Base-by-base conservation (phyloP, 805 yeast species). In the Metschnikowia borealis region DNA sequence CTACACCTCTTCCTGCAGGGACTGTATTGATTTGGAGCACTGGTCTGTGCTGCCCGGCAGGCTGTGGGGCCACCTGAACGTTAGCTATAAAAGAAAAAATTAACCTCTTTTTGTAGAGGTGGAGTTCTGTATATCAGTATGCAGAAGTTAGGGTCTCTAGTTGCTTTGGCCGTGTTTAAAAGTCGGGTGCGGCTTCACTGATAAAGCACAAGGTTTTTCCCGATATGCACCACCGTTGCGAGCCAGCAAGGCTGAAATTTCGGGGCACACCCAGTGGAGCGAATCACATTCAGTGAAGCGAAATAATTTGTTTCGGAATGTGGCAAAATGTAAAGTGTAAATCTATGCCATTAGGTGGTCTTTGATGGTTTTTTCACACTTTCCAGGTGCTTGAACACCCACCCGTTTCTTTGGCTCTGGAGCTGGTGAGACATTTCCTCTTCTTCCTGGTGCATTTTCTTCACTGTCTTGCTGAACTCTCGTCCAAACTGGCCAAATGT, bases 401-500 rank as follows among this genome's bases (percentile, higher is more conserved):
- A 73, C 26, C 58, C 64, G 39, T 44, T 62, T 51, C 47, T 58
- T 36, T 60, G 64, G 49, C 40, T 51, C 46, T 54, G 59, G 39
- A 54, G 38, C 23, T 35, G 23, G 13, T 45, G 46, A 14, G 49
- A 44, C 7, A 44, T 18, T 14, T 52, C 57, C 45, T 56, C 55
- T 44, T 69, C 74, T 8, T 58, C 55, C 11, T 55, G 38, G 23
- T 60, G 41, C 46, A 71, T 75, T 7, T 49, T 42, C 42, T 62
- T 65, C 39, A 63, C 64, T 38, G 58, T 49, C 48, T 70, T 72
- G 54, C 60, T 62, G 14, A 71, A 49, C 44, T 69, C 74, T 23
- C 58, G 54, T 31, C 63, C 56, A 48, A 66, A 67, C 26, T 62
- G 57, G 4, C 66, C 67, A n/a, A 47, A 62, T 56, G 49, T 53